A percentile compares a stretch with the other conserved stretches of the same genome.
Evolutionary conservation across 2,329 filamentous ascomycete species (phyloP).

Genomic region (Aspergillus sclerotialis): DNA sequence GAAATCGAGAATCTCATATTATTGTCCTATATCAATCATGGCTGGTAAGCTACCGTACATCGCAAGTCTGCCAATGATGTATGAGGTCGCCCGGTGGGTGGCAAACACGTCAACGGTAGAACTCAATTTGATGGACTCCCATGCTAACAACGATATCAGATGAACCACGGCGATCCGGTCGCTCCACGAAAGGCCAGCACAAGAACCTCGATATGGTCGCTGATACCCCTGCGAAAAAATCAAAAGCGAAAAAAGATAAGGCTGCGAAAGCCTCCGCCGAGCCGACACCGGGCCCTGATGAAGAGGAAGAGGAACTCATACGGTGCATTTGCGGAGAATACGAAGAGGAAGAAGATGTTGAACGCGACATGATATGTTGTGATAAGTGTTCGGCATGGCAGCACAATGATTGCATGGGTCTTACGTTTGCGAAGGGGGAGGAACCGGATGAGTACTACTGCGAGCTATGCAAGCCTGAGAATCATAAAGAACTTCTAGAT

Average conservation of each 20-base stretch:
- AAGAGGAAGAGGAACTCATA: constrained; percentile 67
- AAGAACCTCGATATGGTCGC: constrained; percentile 72
- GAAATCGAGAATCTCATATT: constrained; percentile 23
- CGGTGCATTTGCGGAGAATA: constrained; percentile 89
- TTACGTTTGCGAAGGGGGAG: constrained; percentile 68
- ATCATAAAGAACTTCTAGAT: constrained; percentile 73
- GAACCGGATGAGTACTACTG: constrained; percentile 84
- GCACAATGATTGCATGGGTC: constrained; percentile 91
- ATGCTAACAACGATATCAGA: constrained; percentile 43
- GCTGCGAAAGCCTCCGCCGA: constrained; percentile 42
- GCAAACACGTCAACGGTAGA: constrained; percentile 1
- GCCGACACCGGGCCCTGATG: constrained; percentile 36
- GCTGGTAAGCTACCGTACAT: constrained; percentile 52
- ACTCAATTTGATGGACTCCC: constrained; percentile 8
- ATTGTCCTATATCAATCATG: constrained; percentile 40
- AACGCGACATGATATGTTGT: constrained; percentile 91
- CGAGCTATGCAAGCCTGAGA: constrained; percentile 76
- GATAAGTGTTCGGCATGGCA: constrained; percentile 92
- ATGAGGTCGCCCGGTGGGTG: constrained; percentile 4
- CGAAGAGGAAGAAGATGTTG: constrained; percentile 76
- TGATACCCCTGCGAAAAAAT: constrained; percentile 47
- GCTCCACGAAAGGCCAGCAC: constrained; percentile 94
- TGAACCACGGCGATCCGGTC: constrained; percentile 87
- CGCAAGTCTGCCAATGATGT: constrained; percentile 7
- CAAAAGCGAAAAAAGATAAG: constrained; percentile 42